Percentiles rank a stretch among this genome's conserved stretches.
phyloP scores from a whole-genome alignment of 257 asterid species.

The Linderniella brevidens region DNA sequence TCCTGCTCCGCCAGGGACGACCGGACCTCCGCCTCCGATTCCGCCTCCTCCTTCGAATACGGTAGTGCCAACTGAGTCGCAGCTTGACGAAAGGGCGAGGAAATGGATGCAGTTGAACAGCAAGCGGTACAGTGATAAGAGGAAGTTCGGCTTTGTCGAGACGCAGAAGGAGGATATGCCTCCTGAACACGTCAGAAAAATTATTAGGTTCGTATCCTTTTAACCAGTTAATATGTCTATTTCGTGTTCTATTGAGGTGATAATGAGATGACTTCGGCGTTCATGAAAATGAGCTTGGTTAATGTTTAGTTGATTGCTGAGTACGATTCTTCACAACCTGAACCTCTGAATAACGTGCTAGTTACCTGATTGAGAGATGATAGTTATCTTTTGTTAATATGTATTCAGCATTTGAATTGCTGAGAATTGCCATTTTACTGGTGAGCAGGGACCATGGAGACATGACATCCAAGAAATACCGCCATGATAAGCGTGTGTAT shows the following conservation, averaged over 20 bases:
- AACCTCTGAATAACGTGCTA: too few species aligned
- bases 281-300: too few species aligned
- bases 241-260: too few species aligned
- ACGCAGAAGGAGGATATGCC: slow-evolving; percentile 99
- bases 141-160: slow-evolving; percentile 96
- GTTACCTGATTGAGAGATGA: too few species aligned
- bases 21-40: slow-evolving; percentile 32
- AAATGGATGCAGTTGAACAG: slow-evolving; percentile 94
- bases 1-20: slow-evolving; percentile 10
- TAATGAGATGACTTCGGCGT: too few species aligned
- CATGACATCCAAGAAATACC: slow-evolving; percentile 87
- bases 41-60: slow-evolving; percentile 55
- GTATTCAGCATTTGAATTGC: too few species aligned
- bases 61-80: slow-evolving; percentile 80
- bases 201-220: slow-evolving; percentile 35
- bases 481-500: slow-evolving; percentile 94
- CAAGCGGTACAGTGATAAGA: slow-evolving; percentile 79
- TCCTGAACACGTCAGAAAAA: slow-evolving; percentile 87
- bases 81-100: slow-evolving; percentile 89
- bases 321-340: too few species aligned
- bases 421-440: too few species aligned
- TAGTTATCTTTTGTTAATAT: too few species aligned
- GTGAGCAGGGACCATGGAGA: slow-evolving; percentile 88
- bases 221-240: too few species aligned
- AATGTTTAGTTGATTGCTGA: too few species aligned